phyloP scores from a whole-genome alignment of 2,329 filamentous ascomycete species.

The Massarina eburnea region DNA sequence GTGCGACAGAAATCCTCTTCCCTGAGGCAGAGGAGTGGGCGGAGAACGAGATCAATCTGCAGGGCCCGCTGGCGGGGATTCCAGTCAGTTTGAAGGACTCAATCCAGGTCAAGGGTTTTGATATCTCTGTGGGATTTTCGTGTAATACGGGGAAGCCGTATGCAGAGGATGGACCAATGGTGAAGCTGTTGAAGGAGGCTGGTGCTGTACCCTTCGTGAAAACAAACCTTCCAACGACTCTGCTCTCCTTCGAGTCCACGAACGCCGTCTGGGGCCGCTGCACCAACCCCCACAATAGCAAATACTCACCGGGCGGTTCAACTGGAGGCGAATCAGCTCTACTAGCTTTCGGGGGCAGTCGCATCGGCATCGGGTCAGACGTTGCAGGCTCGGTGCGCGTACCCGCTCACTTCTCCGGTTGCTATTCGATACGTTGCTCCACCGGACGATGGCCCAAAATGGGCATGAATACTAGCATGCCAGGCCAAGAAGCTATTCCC shows the following conservation, averaged over 20 bases:
- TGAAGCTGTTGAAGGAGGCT: slow-evolving; percentile 79
- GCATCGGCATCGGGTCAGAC: slow-evolving; percentile 88
- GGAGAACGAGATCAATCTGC: slow-evolving; percentile 64
- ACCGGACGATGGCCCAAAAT: slow-evolving; percentile 89
- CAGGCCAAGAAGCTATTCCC: slow-evolving; percentile 85
- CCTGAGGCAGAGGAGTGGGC: slow-evolving; percentile 74
- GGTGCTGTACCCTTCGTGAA: slow-evolving; percentile 88
- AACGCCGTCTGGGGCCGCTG: slow-evolving; percentile 80
- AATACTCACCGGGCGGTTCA: slow-evolving; percentile 85
- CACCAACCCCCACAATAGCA: slow-evolving; percentile 79
- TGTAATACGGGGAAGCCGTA: slow-evolving; percentile 68
- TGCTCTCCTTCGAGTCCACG: slow-evolving; percentile 82
- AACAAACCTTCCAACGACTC: slow-evolving; percentile 83
- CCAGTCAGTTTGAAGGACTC: slow-evolving; percentile 80
- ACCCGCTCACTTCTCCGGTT: slow-evolving; percentile 86
- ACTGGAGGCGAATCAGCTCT: slow-evolving; percentile 84
- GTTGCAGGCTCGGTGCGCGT: slow-evolving; percentile 86
- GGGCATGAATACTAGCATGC: slow-evolving; percentile 84
- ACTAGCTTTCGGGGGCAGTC: slow-evolving; percentile 75
- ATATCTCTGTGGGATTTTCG: slow-evolving; percentile 80
- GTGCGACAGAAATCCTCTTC: slow-evolving; percentile 83
- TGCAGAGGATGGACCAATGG: slow-evolving; percentile 68
- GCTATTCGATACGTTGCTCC: slow-evolving; percentile 83
- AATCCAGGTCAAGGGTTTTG: slow-evolving; percentile 79
- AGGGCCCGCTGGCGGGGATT: slow-evolving; percentile 82